These are phyloP conservation scores for Chytridiales sp. DNA, from an alignment of 371 early-diverging fungal species.

Conservation along the genomic window DNA sequence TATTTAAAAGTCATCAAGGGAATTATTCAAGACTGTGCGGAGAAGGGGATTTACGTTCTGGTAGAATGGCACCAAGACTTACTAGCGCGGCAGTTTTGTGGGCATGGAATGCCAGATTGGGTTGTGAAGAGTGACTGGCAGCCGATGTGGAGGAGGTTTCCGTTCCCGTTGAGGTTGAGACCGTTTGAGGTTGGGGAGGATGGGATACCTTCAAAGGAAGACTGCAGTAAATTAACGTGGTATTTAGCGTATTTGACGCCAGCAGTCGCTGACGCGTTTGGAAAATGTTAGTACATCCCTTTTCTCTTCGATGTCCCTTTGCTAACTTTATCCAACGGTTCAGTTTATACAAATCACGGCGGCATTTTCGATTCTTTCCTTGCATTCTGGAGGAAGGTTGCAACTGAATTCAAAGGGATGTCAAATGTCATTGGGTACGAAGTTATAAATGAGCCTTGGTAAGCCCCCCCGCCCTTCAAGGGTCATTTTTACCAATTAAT, in stretches of 20 bases:
- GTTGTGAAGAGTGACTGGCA: slow-evolving; percentile 46
- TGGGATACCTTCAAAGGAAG: slow-evolving; percentile 44
- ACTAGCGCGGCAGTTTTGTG: slow-evolving; percentile 43
- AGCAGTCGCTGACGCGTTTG: slow-evolving; percentile 53
- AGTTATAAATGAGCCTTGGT: slow-evolving; percentile 52
- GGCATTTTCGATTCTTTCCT: slow-evolving; percentile 52
- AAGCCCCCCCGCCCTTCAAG: no score
- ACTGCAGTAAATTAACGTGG: slow-evolving; percentile 51
- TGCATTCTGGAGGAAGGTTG: slow-evolving; percentile 50
- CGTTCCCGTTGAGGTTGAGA: slow-evolving; percentile 40
- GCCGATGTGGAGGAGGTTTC: slow-evolving; percentile 31
- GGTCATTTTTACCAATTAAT: background rate
- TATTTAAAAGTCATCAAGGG: slow-evolving; percentile 49
- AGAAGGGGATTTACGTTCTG: slow-evolving; percentile 31
- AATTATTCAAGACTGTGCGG: slow-evolving; percentile 47
- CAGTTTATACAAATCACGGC: slow-evolving; percentile 51
- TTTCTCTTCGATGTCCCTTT: background rate
- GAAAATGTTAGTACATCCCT: slow-evolving; percentile 14
- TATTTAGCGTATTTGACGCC: slow-evolving; percentile 44
- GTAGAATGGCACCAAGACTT: slow-evolving; percentile 36
- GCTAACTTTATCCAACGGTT: background rate
- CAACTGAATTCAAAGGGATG: slow-evolving; percentile 36
- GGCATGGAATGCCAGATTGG: slow-evolving; percentile 60
- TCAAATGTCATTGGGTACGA: slow-evolving; percentile 59
- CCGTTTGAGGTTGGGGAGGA: slow-evolving; percentile 45